phyloP scores from a whole-genome alignment of 805 yeast genomes.

The Metschnikowia amazonensis region DNA sequence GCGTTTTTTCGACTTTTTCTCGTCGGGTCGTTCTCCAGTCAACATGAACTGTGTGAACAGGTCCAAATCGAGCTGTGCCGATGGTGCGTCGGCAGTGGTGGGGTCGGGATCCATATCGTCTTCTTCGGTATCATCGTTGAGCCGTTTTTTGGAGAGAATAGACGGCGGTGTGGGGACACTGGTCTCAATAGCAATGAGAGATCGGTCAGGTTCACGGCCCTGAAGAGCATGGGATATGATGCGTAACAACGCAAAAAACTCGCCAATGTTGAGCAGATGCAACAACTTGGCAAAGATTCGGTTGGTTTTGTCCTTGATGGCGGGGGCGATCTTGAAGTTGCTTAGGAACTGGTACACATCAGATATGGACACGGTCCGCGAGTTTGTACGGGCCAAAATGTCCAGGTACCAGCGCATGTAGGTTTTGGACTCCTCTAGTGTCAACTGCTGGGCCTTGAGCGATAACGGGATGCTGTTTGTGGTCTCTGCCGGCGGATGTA shows the following conservation, averaged over 20 bases:
- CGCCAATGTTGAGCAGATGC: conserved; percentile 73
- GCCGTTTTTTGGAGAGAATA: conserved; percentile 60
- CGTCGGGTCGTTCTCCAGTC: conserved; percentile 70
- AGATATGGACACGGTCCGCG: conserved; percentile 59
- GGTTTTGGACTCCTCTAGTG: conserved; percentile 75
- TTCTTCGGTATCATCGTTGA: conserved; percentile 40
- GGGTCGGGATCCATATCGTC: conserved; percentile 15
- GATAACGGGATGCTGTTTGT: conserved; percentile 56
- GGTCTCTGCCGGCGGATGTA: conserved; percentile 19
- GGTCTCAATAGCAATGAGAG: conserved; percentile 50
- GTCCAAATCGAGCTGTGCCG: conserved; percentile 65
- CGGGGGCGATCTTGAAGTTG: conserved; percentile 64
- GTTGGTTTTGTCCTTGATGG: conserved; percentile 47
- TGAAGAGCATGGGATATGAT: conserved; percentile 68
- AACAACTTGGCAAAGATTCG: conserved; percentile 49
- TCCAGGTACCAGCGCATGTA: conserved; percentile 94
- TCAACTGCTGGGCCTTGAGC: conserved; percentile 61
- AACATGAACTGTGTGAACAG: conserved; percentile 78
- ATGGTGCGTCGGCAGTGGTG: conserved; percentile 11
- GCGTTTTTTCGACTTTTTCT: conserved; percentile 36
- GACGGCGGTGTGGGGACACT: conserved; percentile 78
- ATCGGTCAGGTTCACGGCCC: conserved; percentile 52
- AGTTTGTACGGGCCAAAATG: conserved; percentile 65
- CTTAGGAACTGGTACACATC: conserved; percentile 78
- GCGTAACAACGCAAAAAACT: conserved; percentile 83